These are phyloP conservation scores for Lachancea sp. DNA, from an alignment of 805 yeast species.

Conservation along the genomic window DNA sequence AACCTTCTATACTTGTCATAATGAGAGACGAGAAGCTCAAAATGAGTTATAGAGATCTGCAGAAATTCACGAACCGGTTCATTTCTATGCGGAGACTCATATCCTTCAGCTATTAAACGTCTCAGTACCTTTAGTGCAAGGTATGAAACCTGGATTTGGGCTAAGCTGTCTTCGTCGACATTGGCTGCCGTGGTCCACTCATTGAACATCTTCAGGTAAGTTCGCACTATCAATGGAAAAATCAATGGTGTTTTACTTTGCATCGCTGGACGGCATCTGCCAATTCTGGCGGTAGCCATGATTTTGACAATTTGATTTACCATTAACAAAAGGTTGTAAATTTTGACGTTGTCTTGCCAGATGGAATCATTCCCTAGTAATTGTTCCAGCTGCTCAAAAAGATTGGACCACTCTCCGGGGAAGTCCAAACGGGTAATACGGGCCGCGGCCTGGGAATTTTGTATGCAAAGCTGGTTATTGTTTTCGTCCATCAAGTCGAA, in stretches of 20 bases:
- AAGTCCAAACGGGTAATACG: constrained; percentile 77
- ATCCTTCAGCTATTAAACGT: constrained; percentile 70
- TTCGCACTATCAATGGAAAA: constrained; percentile 50
- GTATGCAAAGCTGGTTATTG: constrained; percentile 67
- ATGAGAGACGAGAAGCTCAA: constrained; percentile 47
- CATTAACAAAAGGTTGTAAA: constrained; percentile 59
- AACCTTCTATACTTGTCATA: constrained; percentile 43
- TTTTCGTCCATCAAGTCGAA: constrained; percentile 60
- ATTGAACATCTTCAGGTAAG: constrained; percentile 54
- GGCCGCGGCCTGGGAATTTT: constrained; percentile 79
- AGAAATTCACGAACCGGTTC: constrained; percentile 53
- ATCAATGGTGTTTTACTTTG: constrained; percentile 63
- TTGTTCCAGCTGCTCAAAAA: constrained; percentile 59
- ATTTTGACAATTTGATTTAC: constrained; percentile 74
- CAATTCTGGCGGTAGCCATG: constrained; percentile 71
- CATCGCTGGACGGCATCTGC: constrained; percentile 72
- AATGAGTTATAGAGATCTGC: constrained; percentile 48
- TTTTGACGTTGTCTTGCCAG: constrained; percentile 42
- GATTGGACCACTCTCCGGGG: constrained; percentile 77
- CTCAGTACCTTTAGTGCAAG: constrained; percentile 67
- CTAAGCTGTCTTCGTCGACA: constrained; percentile 33
- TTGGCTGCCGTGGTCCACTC: constrained; percentile 46
- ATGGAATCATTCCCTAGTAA: constrained; percentile 41
- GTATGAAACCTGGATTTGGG: constrained; percentile 69
- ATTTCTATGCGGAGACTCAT: constrained; percentile 59